Base-by-base conservation (phyloP, 106 monocot genomes). In the Amphibolis antarctica region DNA sequence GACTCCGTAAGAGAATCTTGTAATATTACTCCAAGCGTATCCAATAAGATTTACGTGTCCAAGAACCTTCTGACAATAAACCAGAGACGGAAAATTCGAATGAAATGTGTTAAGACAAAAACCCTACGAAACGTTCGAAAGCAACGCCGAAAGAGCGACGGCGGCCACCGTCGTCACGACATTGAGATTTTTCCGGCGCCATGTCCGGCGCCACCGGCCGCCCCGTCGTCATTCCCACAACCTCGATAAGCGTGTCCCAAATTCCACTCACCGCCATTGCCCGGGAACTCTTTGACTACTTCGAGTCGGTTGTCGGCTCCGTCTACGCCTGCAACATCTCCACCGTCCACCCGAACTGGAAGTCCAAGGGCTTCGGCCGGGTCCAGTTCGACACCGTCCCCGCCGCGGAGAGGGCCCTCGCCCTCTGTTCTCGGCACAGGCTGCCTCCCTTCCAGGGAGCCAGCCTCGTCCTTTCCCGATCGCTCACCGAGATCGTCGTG, bases 321-420 rank as follows among this genome's bases (percentile, higher is more conserved):
- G 90, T 80, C 46, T 83, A 74, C 72, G 90, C 90, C 59, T 80
- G 80, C 80, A 78, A 85, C 67, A 91, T 91, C 66, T 64, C 65
- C 67, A 52, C 87, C 57, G 53, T 28, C 52, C 85, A 62, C 71
- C 65, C 60, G 25, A 75, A 72, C 59, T 87, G 90, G 84, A 67
- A 69, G 55, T 81, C 87, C 55, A 79, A 71, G 27, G 86, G 90
- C 61, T 53, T 25, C 71, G 87, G 80, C 61, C 71, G 63, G 53
- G 77, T 98, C 66, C 96, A 98, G 78, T 91, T 98, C 81, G 78
- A 80, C 5, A 74, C 76, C 66, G 15, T 60, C 42, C 56, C 21
- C 15, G 79, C 76, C 24, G 86, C 84, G 23, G 68, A 67, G 0
- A 54, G 21, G 12, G 90, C 90, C 43, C 51, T 60, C 17, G 28